Evolutionary conservation across 2,329 filamentous ascomycete genomes (phyloP), one percentile per base, ranked within the genome.

Genomic region (Aaosphaeria arxii): DNA sequence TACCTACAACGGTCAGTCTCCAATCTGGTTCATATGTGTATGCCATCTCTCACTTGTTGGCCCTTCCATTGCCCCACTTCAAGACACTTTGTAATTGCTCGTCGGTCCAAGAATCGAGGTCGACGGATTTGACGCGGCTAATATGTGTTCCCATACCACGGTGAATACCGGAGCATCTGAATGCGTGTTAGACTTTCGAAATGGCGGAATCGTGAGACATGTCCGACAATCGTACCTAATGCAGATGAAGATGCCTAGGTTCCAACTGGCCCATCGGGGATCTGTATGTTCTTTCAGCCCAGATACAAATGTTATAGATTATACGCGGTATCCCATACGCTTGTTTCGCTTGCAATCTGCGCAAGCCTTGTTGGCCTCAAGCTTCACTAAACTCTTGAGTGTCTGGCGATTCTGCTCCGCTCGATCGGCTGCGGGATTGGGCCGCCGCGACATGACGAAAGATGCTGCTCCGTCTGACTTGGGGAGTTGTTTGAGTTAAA

Each of bases 321-420:
- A 24, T 24, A 24, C 17, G 3, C 17, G 17, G 17, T 24, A 31
- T 30, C 31, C 76, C 86, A 59, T 74, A 95, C 91, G 94, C 74
- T 97, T 99, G 79, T 97, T 99, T 71, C 88, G 86, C 80, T 99
- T 99, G 83, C 94, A 99, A 73, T 99, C 94, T 52, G 92, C 90
- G 79, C 94, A 99, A 68, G 88, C 84, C 78, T 99, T 99, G 78
- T 99, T 99, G 54, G 85, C 77, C 67, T 97, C 92, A 59, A 99
- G 77, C 77, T 97, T 99, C 70, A 97, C 79, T 60, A 99, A 82
- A 68, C 83, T 91, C 79, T 97, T 97, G 73, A 99, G 89, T 40
- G 91, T 95, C 70, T 87, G 85, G 71, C 89, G 87, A 76, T 99
- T 99, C 75, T 95, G 88, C 64, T 91, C 91, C 63, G 91, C 89